A percentile compares a stretch with the other conserved stretches of the same genome.
These are phyloP conservation scores for Mortierella polycephala DNA, from an alignment of 371 early-diverging fungal genomes.

Conservation along the genomic window DNA sequence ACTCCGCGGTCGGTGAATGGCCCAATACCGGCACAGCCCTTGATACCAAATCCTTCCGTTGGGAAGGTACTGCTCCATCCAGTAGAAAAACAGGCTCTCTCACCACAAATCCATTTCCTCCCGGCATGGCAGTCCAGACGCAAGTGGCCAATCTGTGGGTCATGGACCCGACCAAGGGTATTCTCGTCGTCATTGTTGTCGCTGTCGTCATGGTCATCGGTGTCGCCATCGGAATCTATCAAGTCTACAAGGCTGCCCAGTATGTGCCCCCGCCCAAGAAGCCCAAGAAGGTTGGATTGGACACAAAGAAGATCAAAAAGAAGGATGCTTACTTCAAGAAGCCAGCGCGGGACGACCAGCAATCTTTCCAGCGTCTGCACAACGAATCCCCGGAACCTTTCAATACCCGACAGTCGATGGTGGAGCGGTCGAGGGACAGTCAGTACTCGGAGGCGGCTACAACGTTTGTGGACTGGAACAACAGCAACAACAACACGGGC, in stretches of 20 bases:
- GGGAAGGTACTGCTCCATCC: slow-evolving; percentile 21
- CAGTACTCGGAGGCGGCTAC: slow-evolving; percentile 37
- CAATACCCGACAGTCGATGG: slow-evolving; percentile 3
- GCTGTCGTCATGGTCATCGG: slow-evolving; percentile 17
- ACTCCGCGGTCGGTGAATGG: slow-evolving; percentile 26
- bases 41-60: slow-evolving; percentile 9
- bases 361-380: slow-evolving; percentile 35
- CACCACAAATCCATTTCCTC: slow-evolving; percentile 2
- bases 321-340: slow-evolving; percentile 36
- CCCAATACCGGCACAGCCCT: neutral
- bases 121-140: slow-evolving; percentile 1
- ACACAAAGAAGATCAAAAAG: slow-evolving; percentile 32
- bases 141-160: neutral
- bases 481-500: slow-evolving; percentile 16
- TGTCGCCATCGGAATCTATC: slow-evolving; percentile 19
- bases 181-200: slow-evolving; percentile 13
- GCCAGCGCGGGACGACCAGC: slow-evolving; percentile 19
- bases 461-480: slow-evolving; percentile 38
- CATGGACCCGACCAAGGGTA: slow-evolving; percentile 30
- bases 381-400: slow-evolving; percentile 30
- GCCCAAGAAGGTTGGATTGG: slow-evolving; percentile 12
- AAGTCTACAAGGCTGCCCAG: slow-evolving; percentile 36
- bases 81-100: slow-evolving; percentile 12
- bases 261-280: slow-evolving; percentile 33
- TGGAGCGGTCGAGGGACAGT: slow-evolving; percentile 32